Evolutionary conservation across 2,329 filamentous ascomycete species (phyloP).

Genomic region (Fusarium sp.): DNA sequence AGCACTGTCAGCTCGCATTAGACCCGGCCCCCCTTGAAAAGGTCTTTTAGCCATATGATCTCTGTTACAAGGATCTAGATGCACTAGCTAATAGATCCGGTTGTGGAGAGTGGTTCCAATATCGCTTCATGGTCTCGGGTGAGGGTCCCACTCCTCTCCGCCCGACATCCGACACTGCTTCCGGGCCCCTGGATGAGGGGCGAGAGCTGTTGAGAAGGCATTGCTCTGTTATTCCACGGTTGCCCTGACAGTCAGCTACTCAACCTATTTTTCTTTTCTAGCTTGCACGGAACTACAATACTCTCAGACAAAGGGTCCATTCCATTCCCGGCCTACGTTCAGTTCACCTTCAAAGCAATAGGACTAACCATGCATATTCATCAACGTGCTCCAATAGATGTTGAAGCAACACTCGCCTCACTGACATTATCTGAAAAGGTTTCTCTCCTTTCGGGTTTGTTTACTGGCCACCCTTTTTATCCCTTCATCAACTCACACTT

Average conservation of each 20-base stretch:
- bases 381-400: slow-evolving; percentile 13
- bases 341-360: background rate
- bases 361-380: slow-evolving; percentile 10
- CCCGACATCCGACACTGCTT: slow-evolving; percentile 11
- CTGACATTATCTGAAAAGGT: slow-evolving; percentile 24
- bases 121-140: background rate
- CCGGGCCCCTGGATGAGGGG: background rate
- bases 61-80: background rate
- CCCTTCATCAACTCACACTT: background rate
- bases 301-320: background rate
- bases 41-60: background rate
- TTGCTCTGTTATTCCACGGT: background rate
- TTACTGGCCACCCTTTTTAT: accelerated
- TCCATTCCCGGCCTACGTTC: background rate
- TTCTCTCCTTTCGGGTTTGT: slow-evolving; percentile 14
- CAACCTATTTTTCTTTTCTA: background rate
- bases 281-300: background rate
- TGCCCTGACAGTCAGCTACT: too few relatives aligned
- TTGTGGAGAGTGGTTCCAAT: background rate
- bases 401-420: slow-evolving; percentile 17
- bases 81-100: background rate
- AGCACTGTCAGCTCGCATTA: background rate
- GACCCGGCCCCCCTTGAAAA: background rate
- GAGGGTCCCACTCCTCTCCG: background rate
- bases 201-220: background rate